These are phyloP conservation scores for Solanum stenotomum DNA, from an alignment of 257 asterid genomes.

Conservation along the genomic window DNA sequence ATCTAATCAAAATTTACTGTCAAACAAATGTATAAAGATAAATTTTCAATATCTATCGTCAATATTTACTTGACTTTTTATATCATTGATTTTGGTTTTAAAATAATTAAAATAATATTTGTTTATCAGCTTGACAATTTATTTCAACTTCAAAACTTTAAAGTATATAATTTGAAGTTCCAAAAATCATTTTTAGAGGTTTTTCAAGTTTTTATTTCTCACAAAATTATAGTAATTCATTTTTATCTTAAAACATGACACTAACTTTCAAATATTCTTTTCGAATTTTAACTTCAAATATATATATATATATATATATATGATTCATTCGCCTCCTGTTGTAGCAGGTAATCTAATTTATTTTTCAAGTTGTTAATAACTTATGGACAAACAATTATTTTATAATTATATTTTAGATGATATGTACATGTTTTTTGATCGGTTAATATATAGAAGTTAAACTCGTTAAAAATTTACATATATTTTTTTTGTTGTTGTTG, in stretches of 20 bases:
- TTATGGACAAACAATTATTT: background rate
- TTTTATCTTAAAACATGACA: background rate
- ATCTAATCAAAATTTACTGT: background rate
- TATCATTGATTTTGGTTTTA: background rate
- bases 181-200: background rate
- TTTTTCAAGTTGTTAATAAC: background rate
- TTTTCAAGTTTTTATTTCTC: background rate
- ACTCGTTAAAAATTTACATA: background rate
- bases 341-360: background rate
- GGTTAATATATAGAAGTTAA: background rate
- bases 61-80: background rate
- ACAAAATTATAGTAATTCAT: background rate
- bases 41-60: background rate
- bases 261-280: background rate
- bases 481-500: background rate
- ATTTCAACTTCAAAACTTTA: background rate
- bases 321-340: background rate
- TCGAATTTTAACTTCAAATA: background rate
- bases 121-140: background rate
- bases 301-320: no score
- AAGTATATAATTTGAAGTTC: background rate
- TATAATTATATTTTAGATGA: background rate
- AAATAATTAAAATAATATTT: background rate
- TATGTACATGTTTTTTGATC: background rate
- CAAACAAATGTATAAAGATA: background rate